Evolutionary conservation across 768 basidiomycete genomes (phyloP), one percentile per base, ranked within the genome.

Genomic region (Boletellus sp.): DNA sequence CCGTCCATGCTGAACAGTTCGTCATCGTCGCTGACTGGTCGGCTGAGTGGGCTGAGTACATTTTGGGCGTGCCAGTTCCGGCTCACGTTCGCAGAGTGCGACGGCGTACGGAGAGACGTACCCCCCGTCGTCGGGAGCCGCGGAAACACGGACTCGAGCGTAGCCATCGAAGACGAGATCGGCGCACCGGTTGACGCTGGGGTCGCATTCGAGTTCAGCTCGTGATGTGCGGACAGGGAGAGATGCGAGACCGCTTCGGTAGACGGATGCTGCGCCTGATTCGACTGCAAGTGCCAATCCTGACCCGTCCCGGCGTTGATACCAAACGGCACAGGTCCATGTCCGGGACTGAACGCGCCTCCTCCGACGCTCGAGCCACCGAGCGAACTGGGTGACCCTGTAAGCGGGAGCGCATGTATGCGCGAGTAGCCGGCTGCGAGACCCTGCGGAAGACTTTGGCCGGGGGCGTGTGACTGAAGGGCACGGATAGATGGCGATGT

Each of bases 341-440:
- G 63, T 0, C 66, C 65, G 15, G 68, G 66, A 37, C 59, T 66
- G 45, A 70, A 59, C 6, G 67, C 58, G 11, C 59, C 54, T 0
- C 55, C 66, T 19, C 64, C 64, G 20, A 56, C 55, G 45, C 61
- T 66, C 33, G 62, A 65, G 0, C 63, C 57, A 3, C 65, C 59
- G 16, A 65, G 28, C 4, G 67, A 67, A 33, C 61, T 44, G 19
- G 76, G 76, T 0, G 73, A 76, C 19, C 71, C 68, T 1, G 64
- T 41, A n/a, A 61, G 65, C 0, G 79, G 77, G 23, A 77, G 71
- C 1, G 93, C 86, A 58, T 97, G 94, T 50, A 97, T 85, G 50
- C 93, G 78, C 24, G 90, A 93, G 63, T 93, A 85, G 0, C 93
- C 94, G 0, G 90, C 90, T 0, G 93, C 94, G 24, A 97, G 78